Evolutionary conservation across 257 asterid species (phyloP).

Genomic region (Scutellaria barbata): DNA sequence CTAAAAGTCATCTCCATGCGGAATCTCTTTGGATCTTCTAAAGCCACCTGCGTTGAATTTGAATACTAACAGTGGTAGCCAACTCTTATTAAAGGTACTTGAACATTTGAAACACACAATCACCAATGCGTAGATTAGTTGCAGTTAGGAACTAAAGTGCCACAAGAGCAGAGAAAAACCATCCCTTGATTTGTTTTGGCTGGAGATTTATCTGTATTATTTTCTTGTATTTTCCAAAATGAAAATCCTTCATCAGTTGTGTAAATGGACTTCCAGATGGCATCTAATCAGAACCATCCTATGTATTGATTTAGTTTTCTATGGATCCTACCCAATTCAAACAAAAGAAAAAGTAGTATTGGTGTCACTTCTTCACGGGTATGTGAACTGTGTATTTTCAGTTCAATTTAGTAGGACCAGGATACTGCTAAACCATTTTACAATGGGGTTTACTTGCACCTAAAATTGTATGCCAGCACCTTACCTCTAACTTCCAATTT

Average conservation of each 20-base stretch:
- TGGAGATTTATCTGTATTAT: too few species aligned
- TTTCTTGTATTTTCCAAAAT: neutral
- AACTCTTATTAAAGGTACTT: neutral
- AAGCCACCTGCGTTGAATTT: conserved; percentile 65
- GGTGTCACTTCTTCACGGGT: neutral
- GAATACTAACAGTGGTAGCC: conserved; percentile 32
- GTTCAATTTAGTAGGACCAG: too few species aligned
- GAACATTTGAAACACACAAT: neutral
- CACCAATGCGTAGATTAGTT: neutral
- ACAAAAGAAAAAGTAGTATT: neutral
- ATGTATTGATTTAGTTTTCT: neutral
- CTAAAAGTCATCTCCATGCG: conserved; percentile 93
- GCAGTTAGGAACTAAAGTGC: neutral
- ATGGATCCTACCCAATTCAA: neutral
- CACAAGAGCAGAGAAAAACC: neutral
- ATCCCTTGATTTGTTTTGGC: too few species aligned
- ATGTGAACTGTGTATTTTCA: neutral
- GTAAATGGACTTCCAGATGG: neutral
- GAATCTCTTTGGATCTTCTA: conserved; percentile 92
- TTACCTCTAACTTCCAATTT: neutral
- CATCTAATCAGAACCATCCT: neutral
- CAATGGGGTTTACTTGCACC: neutral
- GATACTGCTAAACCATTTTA: neutral
- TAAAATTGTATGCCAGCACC: neutral
- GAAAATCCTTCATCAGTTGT: neutral